phyloP scores from a whole-genome alignment of 768 basidiomycete genomes.

The Nidula microcarpa region DNA sequence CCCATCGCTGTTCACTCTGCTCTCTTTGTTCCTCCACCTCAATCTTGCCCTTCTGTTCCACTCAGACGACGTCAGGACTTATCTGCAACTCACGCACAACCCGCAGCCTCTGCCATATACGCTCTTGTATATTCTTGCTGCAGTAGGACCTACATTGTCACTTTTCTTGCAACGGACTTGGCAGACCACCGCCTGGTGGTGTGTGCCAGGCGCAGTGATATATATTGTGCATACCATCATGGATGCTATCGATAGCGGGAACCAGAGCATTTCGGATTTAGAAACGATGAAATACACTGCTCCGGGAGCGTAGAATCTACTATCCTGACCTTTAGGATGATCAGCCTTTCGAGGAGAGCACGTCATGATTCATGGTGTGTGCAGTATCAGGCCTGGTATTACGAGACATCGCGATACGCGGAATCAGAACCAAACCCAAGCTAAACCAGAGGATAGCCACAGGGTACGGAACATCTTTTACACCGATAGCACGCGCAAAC shows the following conservation, averaged over 20 bases:
- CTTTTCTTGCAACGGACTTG: constrained; percentile 45
- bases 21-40: constrained; percentile 48
- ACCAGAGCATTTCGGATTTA: constrained; percentile 44
- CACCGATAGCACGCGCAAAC: too few species aligned
- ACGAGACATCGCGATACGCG: too few species aligned
- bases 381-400: background rate
- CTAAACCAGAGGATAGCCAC: too few species aligned
- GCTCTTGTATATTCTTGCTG: constrained; percentile 28
- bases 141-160: constrained; percentile 46
- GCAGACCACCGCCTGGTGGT: constrained; percentile 57
- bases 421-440: too few species aligned
- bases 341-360: too few species aligned
- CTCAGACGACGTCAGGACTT: constrained; percentile 28
- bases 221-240: constrained; percentile 43
- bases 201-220: constrained; percentile 36
- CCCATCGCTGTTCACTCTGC: constrained; percentile 38
- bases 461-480: too few species aligned
- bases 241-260: constrained; percentile 38
- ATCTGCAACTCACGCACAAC: constrained; percentile 19
- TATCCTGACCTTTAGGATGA: too few species aligned
- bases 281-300: constrained; percentile 53
- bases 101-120: constrained; percentile 27
- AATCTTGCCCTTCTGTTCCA: constrained; percentile 44
- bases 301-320: constrained; percentile 39
- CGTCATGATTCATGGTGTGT: too few species aligned